Conservation (phyloP, 768 basidiomycete genomes). For the Russula sp. region DNA sequence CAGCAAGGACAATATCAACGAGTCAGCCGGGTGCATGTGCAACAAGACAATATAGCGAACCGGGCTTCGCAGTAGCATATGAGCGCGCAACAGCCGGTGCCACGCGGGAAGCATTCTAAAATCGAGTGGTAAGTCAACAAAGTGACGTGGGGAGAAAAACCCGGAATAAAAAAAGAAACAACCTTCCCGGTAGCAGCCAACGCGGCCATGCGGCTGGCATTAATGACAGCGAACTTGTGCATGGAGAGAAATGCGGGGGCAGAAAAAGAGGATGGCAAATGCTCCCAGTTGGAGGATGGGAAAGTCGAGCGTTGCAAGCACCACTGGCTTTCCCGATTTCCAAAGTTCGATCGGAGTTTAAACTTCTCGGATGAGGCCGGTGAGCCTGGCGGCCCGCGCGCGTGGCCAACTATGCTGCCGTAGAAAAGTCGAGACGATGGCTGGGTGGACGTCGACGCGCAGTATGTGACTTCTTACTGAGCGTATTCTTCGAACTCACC, state of each 20-base stretch:
- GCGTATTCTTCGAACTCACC: not conserved
- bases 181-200: slow-evolving; percentile 70
- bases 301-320: slow-evolving; percentile 37
- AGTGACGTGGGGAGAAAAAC: slow-evolving; percentile 31
- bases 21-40: slow-evolving; percentile 27
- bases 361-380: slow-evolving; percentile 21
- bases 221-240: slow-evolving; percentile 85
- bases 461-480: slow-evolving; percentile 17
- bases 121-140: slow-evolving; percentile 20
- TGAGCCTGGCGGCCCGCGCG: not conserved
- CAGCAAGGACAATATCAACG: slow-evolving; percentile 33
- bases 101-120: slow-evolving; percentile 43
- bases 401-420: too few relatives aligned
- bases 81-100: slow-evolving; percentile 63
- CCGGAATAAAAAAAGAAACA: slow-evolving; percentile 29
- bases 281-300: slow-evolving; percentile 39
- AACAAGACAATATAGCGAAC: slow-evolving; percentile 46
- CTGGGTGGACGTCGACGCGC: slow-evolving; percentile 20
- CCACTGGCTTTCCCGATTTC: slow-evolving; percentile 31
- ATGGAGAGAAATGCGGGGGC: slow-evolving; percentile 45
- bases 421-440: not conserved
- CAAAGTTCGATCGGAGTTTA: slow-evolving; percentile 29
- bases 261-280: slow-evolving; percentile 43
- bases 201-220: slow-evolving; percentile 74
- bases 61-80: slow-evolving; percentile 98